Conservation (phyloP, 495 filamentous ascomycete species). For the Achaetomiella virescens region DNA sequence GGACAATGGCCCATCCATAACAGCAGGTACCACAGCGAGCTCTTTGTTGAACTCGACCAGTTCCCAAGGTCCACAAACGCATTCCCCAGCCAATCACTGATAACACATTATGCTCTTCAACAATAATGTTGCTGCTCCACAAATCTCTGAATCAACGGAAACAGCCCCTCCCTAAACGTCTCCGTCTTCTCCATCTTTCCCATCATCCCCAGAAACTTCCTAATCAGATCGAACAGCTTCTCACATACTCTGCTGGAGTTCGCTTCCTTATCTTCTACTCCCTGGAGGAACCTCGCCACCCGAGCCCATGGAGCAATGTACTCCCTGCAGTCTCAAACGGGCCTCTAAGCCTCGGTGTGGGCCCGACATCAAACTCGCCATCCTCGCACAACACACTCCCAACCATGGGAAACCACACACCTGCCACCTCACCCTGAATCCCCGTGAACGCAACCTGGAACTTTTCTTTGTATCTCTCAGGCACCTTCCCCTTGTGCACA, state of each 20-base stretch:
- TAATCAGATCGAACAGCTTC: too few species aligned
- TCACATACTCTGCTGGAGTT: background rate
- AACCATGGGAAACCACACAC: slow-evolving; percentile 2
- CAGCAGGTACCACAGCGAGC: background rate
- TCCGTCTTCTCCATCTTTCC: too few species aligned
- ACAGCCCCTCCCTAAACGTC: background rate
- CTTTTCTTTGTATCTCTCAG: background rate
- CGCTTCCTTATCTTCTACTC: background rate
- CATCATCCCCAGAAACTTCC: too few species aligned
- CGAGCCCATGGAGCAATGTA: too few species aligned
- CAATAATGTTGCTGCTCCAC: slow-evolving; percentile 3
- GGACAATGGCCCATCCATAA: background rate
- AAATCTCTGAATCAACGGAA: slow-evolving; percentile 1
- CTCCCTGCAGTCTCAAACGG: slow-evolving; percentile 2
- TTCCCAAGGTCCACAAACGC: slow-evolving; percentile 1
- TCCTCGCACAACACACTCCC: background rate
- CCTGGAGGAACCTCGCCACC: background rate
- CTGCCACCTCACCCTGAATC: background rate
- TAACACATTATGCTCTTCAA: background rate
- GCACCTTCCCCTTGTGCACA: background rate
- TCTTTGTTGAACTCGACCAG: slow-evolving; percentile 1
- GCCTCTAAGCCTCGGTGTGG: background rate
- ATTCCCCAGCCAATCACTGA: slow-evolving; percentile 4
- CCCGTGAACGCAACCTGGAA: background rate
- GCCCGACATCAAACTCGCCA: background rate